A percentile compares a stretch with the other conserved stretches of the same genome.
phyloP scores from a whole-genome alignment of 768 basidiomycete species.

The Termitomyces sp. region DNA sequence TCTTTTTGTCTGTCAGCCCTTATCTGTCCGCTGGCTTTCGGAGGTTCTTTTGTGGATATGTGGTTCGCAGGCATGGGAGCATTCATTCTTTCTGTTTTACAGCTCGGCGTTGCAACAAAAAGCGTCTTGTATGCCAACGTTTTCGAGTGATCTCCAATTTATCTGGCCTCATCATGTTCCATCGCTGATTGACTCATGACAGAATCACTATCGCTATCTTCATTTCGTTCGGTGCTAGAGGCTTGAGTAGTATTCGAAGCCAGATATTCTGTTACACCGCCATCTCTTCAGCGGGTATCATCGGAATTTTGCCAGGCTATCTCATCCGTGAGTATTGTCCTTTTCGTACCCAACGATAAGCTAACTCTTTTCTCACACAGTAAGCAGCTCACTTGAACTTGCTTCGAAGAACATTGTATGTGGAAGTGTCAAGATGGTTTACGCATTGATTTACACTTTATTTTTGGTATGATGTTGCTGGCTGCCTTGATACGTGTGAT shows the following conservation, averaged over 20 bases:
- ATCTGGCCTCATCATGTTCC: not conserved
- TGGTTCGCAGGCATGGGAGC: constrained; percentile 73
- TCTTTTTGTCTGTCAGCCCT: constrained; percentile 69
- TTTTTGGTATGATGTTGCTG: constrained; percentile 44
- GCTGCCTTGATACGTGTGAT: not conserved
- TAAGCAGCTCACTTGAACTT: constrained; percentile 78
- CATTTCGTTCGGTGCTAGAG: constrained; percentile 78
- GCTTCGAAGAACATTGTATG: constrained; percentile 84
- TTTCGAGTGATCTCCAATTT: constrained; percentile 57
- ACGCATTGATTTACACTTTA: constrained; percentile 81
- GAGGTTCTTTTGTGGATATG: constrained; percentile 82
- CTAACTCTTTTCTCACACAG: constrained; percentile 23
- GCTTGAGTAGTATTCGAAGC: constrained; percentile 70
- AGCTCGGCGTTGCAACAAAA: constrained; percentile 68
- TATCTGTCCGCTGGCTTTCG: constrained; percentile 83
- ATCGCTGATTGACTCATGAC: constrained; percentile 20
- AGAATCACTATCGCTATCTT: constrained; percentile 82
- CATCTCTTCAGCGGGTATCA: constrained; percentile 82
- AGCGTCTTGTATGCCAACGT: constrained; percentile 85
- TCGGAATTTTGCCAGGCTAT: constrained; percentile 88
- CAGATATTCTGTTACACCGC: constrained; percentile 89
- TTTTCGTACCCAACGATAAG: not conserved
- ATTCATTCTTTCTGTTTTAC: constrained; percentile 61
- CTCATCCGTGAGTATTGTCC: constrained; percentile 54
- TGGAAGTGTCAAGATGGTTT: constrained; percentile 85